Evolutionary conservation across 345 rosid genomes (phyloP), one percentile per base, ranked within the genome.

Genomic region (Eutrema yunnanense): DNA sequence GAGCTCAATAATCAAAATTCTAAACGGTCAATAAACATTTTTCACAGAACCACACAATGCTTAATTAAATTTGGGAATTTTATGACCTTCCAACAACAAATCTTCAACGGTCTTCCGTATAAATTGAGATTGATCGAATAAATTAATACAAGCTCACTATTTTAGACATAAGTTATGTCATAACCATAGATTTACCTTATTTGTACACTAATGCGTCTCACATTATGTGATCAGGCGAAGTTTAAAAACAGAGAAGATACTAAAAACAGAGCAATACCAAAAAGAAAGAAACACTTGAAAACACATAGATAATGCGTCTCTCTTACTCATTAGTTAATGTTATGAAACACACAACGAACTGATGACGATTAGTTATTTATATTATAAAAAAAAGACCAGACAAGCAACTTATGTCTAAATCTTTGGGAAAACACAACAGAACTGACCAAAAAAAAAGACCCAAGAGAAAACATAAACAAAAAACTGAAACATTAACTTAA

Each of bases 201-300:
- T 67, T 58, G 57, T 67, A 26, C 33, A 59, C 78, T 57, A 38
- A 49, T 40, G 48, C 50, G 57, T 57, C 63, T 73, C 51, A 57
- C 60, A 58, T 58, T 46, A 58, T 58, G 16, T 33, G 60, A 57
- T 0, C 14, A 58, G 33, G 6, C 9, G 37, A 56, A 38, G 9
- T 19, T 55, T 7, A 0, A 11, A 8, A 32, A 61, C 73, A 75
- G 50, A 59, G 41, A 5, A 34, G 3, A 67, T 42, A 9, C 62
- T 19, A 16, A 60, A 2, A 67, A 42, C 48, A 51, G 34, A 34
- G 9, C 13, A 58, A 40, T 66, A 42, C 67, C 33, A 57, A 0
- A 27, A 59, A 47, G 43, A 62, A 13, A 36, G 16, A 19, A 59
- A 59, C 61, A 59, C 38, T 34, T 57, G 42, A n/a, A 19, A 68